Base-by-base conservation (phyloP, 2,329 filamentous ascomycete genomes). In the Paracoccidioides lutzii region DNA sequence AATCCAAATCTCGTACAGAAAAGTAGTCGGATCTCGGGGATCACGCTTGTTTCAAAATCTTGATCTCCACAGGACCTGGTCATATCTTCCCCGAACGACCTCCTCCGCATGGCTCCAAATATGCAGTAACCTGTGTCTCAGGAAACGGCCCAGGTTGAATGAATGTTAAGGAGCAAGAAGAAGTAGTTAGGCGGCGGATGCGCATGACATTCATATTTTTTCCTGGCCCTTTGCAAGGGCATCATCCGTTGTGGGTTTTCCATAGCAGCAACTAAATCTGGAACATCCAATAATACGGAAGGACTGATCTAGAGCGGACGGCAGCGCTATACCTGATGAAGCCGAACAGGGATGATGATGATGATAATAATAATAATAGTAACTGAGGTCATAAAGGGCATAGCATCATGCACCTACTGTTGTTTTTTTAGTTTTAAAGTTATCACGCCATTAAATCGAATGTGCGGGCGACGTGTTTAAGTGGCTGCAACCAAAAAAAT, bases 341-440 rank as follows among this genome's bases (percentile, higher is more conserved):
- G 49, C 22, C 22, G 10, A 12, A 37, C 30, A 32, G 14, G 52
- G 52, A 2, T 22, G 22, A 22, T 22, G 22, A 22, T 22, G 22
- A 22, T 22, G 22, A 22, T 22, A 22, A 22, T 22, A 22, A 45
- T 53, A 53, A 53, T 53, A 28, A 53, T 53, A 53, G 52, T 33
- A 53, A 53, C 52, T 8, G 2, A 5, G 8, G 15, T 15, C 48
- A 38, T 51, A 38, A 38, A 15, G 35, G 30, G 35, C 35, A 33
- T 12, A 32, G 22, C 22, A 22, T 9, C 9, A 42, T 52, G 46
- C n/a, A 9, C 15, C 2, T n/a, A n/a, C 6, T 37, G 3, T 32
- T 42, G 28, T 46, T 52, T 52, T 52, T 52, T 41, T 52, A 52
- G 49, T 41, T 52, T 52, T 52, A 40, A 37, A 41, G 49, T 52